Evolutionary conservation across 225 moss, liverwort and hornwort species (phyloP), one percentile per base, ranked within the genome.

Genomic region (Physcomitrium patens): DNA sequence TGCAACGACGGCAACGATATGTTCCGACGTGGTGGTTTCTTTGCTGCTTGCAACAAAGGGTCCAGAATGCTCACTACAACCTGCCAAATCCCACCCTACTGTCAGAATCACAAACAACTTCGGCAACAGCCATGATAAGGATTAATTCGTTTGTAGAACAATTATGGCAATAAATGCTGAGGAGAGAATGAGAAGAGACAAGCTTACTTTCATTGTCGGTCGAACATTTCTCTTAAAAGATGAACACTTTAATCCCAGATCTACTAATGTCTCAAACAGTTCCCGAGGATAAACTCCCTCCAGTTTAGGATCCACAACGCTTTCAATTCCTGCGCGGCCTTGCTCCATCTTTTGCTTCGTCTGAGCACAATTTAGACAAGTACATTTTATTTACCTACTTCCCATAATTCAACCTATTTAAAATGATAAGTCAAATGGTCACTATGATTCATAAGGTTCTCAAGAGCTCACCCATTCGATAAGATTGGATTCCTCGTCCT

Each of bases 161-260:
- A 69, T 10, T 1, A 26, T 3, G 61, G 1, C 23, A 9, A 3
- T 61, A 2, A 15, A 24, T 15, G 27, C 0, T 7, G 28, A 69
- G n/a, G 11, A 10, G 8, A 43, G 19, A 31, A 3, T 20, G 18
- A 17, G 20, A 17, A 10, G 5, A 26, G 14, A 37, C 7, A 2
- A 22, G 24, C 3, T 3, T 74, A 82, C 87, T 80, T 87, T 87
- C 85, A 87, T 87, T 6, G 87, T 74, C 3, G 87, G 85, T n/a
- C 87, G 77, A 41, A 10, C 22, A 3, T 74, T 76, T 60, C 74
- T 74, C 43, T 75, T 80, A 4, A 82, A 87, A 17, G 77, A 64
- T 15, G 87, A 16, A 68, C 87, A 87, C 15, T 74, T 71, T 23
- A 85, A 68, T 28, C 63, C 85, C 0, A 87, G 68, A 26, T 87